Conservation (phyloP, 257 asterid species). For the Pogostemon cablin region DNA sequence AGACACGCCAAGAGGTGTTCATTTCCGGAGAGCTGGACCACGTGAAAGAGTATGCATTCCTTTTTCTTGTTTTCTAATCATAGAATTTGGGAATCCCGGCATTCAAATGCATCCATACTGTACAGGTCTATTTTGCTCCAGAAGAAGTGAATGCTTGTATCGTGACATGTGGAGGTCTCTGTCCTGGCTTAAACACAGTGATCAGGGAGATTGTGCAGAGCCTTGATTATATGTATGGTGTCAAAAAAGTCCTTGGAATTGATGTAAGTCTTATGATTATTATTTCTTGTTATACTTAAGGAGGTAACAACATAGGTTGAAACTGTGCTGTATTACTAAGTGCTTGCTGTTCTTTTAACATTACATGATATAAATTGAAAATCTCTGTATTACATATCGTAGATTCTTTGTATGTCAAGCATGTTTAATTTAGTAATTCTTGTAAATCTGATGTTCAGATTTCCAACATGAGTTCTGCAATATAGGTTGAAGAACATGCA, state of each 20-base stretch:
- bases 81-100: conserved; percentile 29
- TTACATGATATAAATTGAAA: neutral
- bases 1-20: conserved; percentile 56
- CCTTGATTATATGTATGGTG: conserved; percentile 70
- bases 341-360: conserved; percentile 2
- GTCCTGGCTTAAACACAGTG: conserved; percentile 78
- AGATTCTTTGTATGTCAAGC: conserved; percentile 24
- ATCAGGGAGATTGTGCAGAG: conserved; percentile 76
- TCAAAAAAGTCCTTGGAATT: conserved; percentile 56
- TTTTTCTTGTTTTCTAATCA: conserved; percentile 22
- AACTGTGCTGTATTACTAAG: neutral
- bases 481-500: conserved; percentile 14
- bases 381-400: neutral
- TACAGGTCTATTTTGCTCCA: conserved; percentile 60
- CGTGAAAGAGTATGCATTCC: conserved; percentile 47
- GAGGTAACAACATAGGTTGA: neutral
- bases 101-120: conserved; percentile 28
- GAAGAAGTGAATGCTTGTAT: conserved; percentile 70
- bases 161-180: conserved; percentile 78
- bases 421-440: conserved; percentile 15
- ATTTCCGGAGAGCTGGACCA: conserved; percentile 66
- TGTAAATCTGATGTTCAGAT: conserved; percentile 13
- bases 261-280: conserved; percentile 46
- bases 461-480: conserved; percentile 1
- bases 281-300: conserved; percentile 21